phyloP scores from a whole-genome alignment of 2,329 filamentous ascomycete genomes.

The Xylariaceae sp. region DNA sequence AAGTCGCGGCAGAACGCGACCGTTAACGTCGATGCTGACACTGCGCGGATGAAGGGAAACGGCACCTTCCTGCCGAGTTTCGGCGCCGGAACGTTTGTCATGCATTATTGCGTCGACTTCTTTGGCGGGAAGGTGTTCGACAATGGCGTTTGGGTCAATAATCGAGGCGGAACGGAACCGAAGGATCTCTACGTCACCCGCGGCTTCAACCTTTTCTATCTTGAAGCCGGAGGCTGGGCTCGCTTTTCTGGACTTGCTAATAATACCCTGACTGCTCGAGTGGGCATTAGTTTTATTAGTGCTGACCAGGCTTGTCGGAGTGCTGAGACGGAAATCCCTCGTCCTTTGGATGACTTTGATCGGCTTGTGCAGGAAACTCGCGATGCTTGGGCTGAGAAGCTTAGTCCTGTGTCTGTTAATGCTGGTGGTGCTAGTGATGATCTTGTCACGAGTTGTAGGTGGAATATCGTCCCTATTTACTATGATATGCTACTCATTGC shows the following conservation, averaged over 20 bases:
- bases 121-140: constrained; percentile 38
- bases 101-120: constrained; percentile 61
- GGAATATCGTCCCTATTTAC: background rate
- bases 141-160: constrained; percentile 40
- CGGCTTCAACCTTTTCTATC: constrained; percentile 41
- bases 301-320: constrained; percentile 57
- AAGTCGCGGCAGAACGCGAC: constrained; percentile 46
- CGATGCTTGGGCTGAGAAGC: constrained; percentile 53
- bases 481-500: background rate
- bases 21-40: constrained; percentile 45
- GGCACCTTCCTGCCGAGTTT: constrained; percentile 59
- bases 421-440: constrained; percentile 45
- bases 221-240: constrained; percentile 51
- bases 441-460: constrained; percentile 46
- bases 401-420: constrained; percentile 50
- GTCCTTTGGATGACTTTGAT: constrained; percentile 56
- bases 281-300: constrained; percentile 63
- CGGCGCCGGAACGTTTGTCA: constrained; percentile 53
- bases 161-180: constrained; percentile 37
- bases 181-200: constrained; percentile 38
- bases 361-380: constrained; percentile 46
- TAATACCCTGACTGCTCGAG: constrained; percentile 51
- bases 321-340: constrained; percentile 58
- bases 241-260: constrained; percentile 46
- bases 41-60: constrained; percentile 52